Conservation (phyloP, 495 filamentous ascomycete species). For the Penicillium angulare region DNA sequence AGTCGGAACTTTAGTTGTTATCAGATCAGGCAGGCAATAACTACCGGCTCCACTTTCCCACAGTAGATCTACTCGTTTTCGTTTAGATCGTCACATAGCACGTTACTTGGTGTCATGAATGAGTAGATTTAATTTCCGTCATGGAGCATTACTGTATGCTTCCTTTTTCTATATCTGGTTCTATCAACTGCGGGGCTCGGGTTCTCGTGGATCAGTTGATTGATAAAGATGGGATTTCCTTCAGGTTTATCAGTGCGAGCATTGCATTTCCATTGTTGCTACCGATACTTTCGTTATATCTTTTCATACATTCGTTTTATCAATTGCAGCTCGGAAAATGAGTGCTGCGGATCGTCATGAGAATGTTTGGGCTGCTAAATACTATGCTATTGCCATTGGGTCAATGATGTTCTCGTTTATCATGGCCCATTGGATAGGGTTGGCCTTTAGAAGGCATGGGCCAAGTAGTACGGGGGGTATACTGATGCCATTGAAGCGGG, state of each 20-base stretch:
- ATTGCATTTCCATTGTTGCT: too few species aligned
- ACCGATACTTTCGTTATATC: neutral
- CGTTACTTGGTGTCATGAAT: too few species aligned
- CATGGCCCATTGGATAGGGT: neutral
- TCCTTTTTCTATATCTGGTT: neutral
- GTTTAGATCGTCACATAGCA: too few species aligned
- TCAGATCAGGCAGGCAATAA: too few species aligned
- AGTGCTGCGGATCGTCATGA: neutral
- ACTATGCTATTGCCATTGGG: conserved; percentile 12
- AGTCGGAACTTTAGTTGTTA: too few species aligned
- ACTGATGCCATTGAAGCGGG: neutral
- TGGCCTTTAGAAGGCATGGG: conserved; percentile 1
- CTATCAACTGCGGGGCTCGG: too few species aligned
- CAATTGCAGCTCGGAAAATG: neutral
- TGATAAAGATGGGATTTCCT: neutral
- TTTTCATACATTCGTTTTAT: neutral
- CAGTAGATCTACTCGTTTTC: too few species aligned
- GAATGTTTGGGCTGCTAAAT: conserved; percentile 11
- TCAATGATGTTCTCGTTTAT: conserved; percentile 5
- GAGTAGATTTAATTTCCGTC: too few species aligned
- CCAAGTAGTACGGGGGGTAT: neutral
- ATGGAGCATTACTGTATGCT: neutral
- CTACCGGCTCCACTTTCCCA: too few species aligned
- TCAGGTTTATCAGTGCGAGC: neutral
- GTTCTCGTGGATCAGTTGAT: too few species aligned